Evolutionary conservation across 177 flowering plant genomes (phyloP).

Genomic region (Vitis hybrid): DNA sequence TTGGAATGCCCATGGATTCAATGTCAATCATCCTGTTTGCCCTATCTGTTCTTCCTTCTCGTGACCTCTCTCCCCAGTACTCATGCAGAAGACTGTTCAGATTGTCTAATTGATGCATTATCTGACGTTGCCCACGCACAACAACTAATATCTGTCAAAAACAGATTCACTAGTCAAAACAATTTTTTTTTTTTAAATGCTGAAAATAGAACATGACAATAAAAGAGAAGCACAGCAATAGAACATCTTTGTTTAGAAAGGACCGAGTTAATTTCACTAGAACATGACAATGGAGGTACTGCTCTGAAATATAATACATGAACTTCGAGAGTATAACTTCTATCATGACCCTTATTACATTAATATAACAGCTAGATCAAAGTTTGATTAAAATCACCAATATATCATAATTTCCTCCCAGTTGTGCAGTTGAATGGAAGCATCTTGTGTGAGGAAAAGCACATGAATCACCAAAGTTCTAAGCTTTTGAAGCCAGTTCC

Average conservation of each 20-base stretch:
- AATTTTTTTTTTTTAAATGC: neutral
- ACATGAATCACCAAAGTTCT: neutral
- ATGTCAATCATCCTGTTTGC: constrained; percentile 16
- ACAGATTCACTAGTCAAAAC: neutral
- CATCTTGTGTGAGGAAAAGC: neutral
- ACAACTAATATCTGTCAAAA: constrained; percentile 41
- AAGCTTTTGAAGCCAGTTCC: neutral
- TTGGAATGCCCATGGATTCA: constrained; percentile 32
- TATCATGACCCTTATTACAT: neutral
- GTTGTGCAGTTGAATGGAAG: neutral
- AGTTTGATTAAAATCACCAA: neutral
- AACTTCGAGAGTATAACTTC: neutral
- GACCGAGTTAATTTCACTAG: neutral
- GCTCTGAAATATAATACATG: neutral
- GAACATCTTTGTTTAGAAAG: neutral
- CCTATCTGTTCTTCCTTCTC: constrained; percentile 31
- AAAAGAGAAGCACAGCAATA: neutral
- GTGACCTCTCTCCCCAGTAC: constrained; percentile 36
- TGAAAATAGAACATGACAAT: too few species aligned
- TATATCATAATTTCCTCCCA: neutral
- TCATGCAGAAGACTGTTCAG: constrained; percentile 52
- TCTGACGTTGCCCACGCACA: constrained; percentile 50
- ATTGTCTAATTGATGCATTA: constrained; percentile 64
- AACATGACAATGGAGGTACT: neutral
- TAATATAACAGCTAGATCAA: neutral